These are phyloP conservation scores for Cordyceps sp. DNA, from an alignment of 2,329 filamentous ascomycete genomes.

Conservation along the genomic window DNA sequence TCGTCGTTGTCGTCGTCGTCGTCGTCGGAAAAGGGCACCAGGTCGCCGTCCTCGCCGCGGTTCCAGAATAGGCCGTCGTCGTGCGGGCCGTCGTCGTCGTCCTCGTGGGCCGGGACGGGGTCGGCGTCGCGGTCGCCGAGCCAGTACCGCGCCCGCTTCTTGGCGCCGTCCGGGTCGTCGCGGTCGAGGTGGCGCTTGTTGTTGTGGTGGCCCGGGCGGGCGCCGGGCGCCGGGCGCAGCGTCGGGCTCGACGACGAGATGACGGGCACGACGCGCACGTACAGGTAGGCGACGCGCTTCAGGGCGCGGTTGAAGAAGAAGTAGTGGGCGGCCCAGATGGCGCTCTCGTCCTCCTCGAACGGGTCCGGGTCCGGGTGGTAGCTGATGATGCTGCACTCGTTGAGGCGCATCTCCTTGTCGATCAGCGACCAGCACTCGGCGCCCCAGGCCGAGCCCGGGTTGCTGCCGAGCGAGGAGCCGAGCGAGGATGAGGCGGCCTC, in stretches of 20 bases:
- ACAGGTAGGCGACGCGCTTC: constrained; percentile 89
- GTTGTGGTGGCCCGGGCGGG: constrained; percentile 8
- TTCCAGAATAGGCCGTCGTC: constrained; percentile 40
- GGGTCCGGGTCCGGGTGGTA: constrained; percentile 83
- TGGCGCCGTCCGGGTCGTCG: constrained; percentile 15
- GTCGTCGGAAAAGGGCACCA: constrained; percentile 35
- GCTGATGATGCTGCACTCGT: constrained; percentile 76
- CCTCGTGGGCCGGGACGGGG: constrained; percentile 24
- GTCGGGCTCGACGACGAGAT: constrained; percentile 46
- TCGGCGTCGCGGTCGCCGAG: constrained; percentile 50
- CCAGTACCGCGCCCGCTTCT: constrained; percentile 78
- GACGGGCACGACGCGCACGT: constrained; percentile 74
- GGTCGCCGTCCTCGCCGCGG: constrained; percentile 39
- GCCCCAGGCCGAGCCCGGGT: constrained; percentile 55
- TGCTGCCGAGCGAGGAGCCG: constrained; percentile 22
- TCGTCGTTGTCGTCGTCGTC: constrained; percentile 27
- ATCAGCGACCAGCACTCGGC: constrained; percentile 84
- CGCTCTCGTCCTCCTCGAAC: constrained; percentile 79
- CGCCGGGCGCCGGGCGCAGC: constrained; percentile 13
- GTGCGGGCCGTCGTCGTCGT: constrained; percentile 29
- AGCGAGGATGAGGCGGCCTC: constrained; percentile 29
- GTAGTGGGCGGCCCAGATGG: constrained; percentile 91
- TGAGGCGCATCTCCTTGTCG: constrained; percentile 85
- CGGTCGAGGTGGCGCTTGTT: constrained; percentile 7
- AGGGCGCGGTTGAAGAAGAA: constrained; percentile 92